phyloP scores from a whole-genome alignment of 495 filamentous ascomycete genomes.

The Aeminium ludgeri region DNA sequence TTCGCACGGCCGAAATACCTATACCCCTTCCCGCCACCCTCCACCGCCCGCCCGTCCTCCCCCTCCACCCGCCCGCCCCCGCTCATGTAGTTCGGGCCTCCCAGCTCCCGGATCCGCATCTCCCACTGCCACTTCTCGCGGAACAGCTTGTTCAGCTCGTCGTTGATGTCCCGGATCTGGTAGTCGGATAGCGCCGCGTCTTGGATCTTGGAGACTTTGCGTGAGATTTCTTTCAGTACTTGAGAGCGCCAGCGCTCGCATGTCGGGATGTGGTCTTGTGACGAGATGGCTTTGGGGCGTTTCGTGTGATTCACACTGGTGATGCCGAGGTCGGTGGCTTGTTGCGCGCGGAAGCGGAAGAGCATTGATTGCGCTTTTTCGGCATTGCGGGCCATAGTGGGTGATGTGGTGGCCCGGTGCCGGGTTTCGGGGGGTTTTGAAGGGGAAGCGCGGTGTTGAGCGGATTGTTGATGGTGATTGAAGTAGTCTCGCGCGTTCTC shows the following conservation, averaged over 20 bases:
- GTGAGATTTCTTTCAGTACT: slow-evolving; percentile 89
- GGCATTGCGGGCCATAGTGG: slow-evolving; percentile 55
- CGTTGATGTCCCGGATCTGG: slow-evolving; percentile 94
- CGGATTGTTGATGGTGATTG: too few relatives aligned
- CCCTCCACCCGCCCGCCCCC: slow-evolving; percentile 69
- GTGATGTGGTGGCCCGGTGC: background rate
- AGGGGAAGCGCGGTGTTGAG: too few relatives aligned
- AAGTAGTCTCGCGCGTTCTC: too few relatives aligned
- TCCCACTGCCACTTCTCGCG: slow-evolving; percentile 98
- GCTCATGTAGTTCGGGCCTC: slow-evolving; percentile 97
- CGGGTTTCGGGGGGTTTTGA: too few relatives aligned
- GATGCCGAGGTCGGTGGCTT: slow-evolving; percentile 90
- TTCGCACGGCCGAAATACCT: slow-evolving; percentile 81
- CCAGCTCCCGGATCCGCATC: slow-evolving; percentile 80
- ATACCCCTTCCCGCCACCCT: slow-evolving; percentile 78
- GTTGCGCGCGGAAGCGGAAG: slow-evolving; percentile 95
- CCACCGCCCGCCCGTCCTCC: slow-evolving; percentile 80
- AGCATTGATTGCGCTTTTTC: slow-evolving; percentile 99
- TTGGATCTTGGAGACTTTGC: slow-evolving; percentile 91
- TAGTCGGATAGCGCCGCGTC: slow-evolving; percentile 76
- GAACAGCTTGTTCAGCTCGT: slow-evolving; percentile 99
- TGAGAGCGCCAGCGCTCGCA: slow-evolving; percentile 99
- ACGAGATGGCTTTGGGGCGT: slow-evolving; percentile 76
- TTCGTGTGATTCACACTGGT: slow-evolving; percentile 82
- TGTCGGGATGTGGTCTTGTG: slow-evolving; percentile 61